phyloP scores from a whole-genome alignment of 768 basidiomycete species.

The Russula lepida region DNA sequence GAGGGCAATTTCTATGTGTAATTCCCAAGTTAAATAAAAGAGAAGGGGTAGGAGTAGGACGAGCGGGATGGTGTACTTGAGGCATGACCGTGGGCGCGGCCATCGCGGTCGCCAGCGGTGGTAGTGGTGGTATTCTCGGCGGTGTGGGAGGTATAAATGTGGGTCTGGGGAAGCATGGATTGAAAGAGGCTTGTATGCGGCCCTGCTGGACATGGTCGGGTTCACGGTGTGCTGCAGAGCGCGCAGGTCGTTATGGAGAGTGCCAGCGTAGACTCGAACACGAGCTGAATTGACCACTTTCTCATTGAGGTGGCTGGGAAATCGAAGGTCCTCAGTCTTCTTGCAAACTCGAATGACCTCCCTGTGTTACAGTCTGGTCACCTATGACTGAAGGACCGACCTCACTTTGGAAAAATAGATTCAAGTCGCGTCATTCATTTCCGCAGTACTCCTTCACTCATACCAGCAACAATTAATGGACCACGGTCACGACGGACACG shows the following conservation, averaged over 20 bases:
- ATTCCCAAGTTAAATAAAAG: constrained; percentile 43
- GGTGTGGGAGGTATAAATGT: constrained; percentile 1
- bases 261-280: neutral
- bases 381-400: no score
- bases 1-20: constrained; percentile 78
- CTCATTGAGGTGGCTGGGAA: neutral
- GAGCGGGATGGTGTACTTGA: constrained; percentile 19
- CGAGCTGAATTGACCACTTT: neutral
- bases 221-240: neutral
- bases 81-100: constrained; percentile 7
- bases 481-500: constrained; percentile 39
- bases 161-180: neutral
- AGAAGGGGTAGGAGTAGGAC: constrained; percentile 16
- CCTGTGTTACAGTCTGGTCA: no score
- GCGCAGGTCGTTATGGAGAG: neutral
- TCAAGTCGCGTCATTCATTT: no score
- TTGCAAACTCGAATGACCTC: no score
- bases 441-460: no score
- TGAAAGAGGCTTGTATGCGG: constrained; percentile 1
- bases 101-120: neutral
- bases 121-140: neutral
- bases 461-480: constrained; percentile 26
- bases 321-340: no score
- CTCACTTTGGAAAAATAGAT: no score
- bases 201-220: neutral